These are phyloP conservation scores for Parathielavia hyrcaniae DNA, from an alignment of 495 filamentous ascomycete species.

Conservation along the genomic window DNA sequence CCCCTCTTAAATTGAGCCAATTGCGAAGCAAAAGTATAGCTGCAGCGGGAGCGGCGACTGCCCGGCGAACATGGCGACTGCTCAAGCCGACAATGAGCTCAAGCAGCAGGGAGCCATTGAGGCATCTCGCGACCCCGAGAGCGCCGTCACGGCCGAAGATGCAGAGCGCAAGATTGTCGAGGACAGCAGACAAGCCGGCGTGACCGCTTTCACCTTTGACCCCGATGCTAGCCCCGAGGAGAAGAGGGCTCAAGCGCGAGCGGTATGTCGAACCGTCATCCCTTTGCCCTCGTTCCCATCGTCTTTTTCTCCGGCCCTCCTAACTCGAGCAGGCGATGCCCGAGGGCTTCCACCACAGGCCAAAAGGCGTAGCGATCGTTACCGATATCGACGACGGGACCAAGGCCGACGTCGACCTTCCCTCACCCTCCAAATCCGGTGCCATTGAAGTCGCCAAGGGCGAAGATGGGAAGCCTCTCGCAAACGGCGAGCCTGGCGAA, in stretches of 20 bases:
- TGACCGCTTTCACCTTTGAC: slow-evolving; percentile 76
- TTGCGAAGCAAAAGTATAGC: slow-evolving; percentile 18
- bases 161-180: slow-evolving; percentile 65
- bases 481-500: slow-evolving; percentile 44
- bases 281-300: background rate
- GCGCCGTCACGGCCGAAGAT: slow-evolving; percentile 58
- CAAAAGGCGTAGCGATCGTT: slow-evolving; percentile 60
- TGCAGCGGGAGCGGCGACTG: slow-evolving; percentile 17
- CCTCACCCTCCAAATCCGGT: slow-evolving; percentile 63
- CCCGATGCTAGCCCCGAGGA: slow-evolving; percentile 77
- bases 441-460: slow-evolving; percentile 44
- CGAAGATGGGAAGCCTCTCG: slow-evolving; percentile 42
- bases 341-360: slow-evolving; percentile 60
- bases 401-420: slow-evolving; percentile 70
- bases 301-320: background rate
- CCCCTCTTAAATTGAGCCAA: slow-evolving; percentile 15
- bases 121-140: slow-evolving; percentile 61
- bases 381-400: slow-evolving; percentile 69
- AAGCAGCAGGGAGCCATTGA: slow-evolving; percentile 74
- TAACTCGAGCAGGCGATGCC: slow-evolving; percentile 35
- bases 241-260: slow-evolving; percentile 71
- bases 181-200: slow-evolving; percentile 69
- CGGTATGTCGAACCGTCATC: slow-evolving; percentile 52
- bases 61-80: slow-evolving; percentile 37
- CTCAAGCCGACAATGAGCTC: slow-evolving; percentile 50